Evolutionary conservation across 768 basidiomycete species (phyloP), one percentile per base, ranked within the genome.

Genomic region (Mycena metata): DNA sequence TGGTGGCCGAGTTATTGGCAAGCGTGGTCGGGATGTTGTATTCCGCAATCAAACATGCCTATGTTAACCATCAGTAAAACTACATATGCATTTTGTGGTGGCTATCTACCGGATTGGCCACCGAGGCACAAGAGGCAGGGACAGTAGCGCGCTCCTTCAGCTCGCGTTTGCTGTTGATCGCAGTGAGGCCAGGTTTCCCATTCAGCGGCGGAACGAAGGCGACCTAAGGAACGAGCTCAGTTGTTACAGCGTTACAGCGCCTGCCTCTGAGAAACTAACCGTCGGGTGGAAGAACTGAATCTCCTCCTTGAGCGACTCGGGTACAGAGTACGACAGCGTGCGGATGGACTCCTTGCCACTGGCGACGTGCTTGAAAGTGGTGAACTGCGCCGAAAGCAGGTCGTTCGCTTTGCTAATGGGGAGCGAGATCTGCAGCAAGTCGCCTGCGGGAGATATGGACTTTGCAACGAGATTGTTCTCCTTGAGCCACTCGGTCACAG

Each of bases 311-410:
- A 88, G 60, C 35, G 75, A 56, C 26, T 79, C 83, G 0, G 87
- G 86, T 24, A 87, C 78, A 67, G 82, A 84, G 77, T 87, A 88
- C 42, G 76, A 73, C 0, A 81, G 82, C 11, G 87, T 85, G 60
- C 87, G 84, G 42, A 87, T 71, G 26, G 82, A 69, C 4, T 75
- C 71, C 41, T 79, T 78, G 0, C 81, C 85, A 36, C 58, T 73
- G 10, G 75, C 76, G 5, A 74, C 64, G 68, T 87, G 80, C 13
- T 72, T 77, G 75, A 81, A 87, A 1, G n/a, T 12, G 26, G 42
- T 19, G 60, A 81, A 69, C 45, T 85, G 83, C 36, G 87, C 85
- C 57, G 81, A 71, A 13, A 88, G 76, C 80, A 88, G 85, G 57
- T 79, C 72, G 72, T 88, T 85, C 0, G 84, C 86, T 19, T 80